A percentile compares a stretch with the other conserved stretches of the same genome.
Evolutionary conservation across 768 basidiomycete genomes (phyloP).

Genomic region (Boletellus sp.): DNA sequence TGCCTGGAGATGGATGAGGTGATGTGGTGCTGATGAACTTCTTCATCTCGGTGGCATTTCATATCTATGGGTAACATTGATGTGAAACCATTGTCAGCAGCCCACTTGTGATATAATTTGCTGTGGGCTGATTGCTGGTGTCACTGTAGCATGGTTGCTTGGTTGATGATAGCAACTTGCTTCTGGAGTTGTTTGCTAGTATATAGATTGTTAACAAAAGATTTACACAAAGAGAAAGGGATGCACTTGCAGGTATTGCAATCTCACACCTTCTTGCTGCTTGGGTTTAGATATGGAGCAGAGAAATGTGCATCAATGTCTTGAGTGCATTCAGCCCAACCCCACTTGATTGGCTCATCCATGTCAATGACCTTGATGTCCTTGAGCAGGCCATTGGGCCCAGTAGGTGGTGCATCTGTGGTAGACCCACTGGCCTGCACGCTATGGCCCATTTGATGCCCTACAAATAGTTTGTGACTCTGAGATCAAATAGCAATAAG

Average conservation of each 20-base stretch:
- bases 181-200: slow-evolving; percentile 1
- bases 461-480: no score
- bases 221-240: not conserved
- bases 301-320: not conserved
- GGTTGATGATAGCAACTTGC: not conserved
- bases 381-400: not conserved
- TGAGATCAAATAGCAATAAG: no score
- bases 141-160: not conserved
- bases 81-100: not conserved
- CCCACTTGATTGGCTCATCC: not conserved
- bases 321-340: not conserved
- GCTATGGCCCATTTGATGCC: no score
- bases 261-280: not conserved
- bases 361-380: not conserved
- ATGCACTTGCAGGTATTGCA: not conserved
- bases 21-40: not conserved
- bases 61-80: not conserved
- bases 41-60: not conserved
- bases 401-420: no score
- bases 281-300: no score
- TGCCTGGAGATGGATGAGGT: not conserved
- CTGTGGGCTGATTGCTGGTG: slow-evolving; percentile 2
- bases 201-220: not conserved
- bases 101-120: not conserved
- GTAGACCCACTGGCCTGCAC: no score